Evolutionary conservation across 352 stramenopile genomes (phyloP), one percentile per base, ranked within the genome.

Genomic region (Phytopythium montanum): DNA sequence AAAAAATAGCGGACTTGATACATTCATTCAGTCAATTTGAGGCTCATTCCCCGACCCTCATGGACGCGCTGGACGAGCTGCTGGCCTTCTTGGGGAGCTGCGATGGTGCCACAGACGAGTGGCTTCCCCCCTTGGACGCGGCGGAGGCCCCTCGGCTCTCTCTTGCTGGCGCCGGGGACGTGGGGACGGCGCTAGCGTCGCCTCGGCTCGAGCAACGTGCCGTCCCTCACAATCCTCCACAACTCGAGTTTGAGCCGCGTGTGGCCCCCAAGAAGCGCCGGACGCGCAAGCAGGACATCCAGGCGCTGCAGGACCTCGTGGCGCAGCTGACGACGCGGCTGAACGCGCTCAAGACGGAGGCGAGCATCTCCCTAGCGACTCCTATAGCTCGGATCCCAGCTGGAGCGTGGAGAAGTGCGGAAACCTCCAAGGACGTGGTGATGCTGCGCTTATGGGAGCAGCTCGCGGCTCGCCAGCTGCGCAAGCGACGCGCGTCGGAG

Each of bases 241-340:
- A 31, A 25, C 23, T 5, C 0, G 2, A 16, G 29, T 5, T n/a
- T 0, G 39, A 25, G 39, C 39, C 39, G 1, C 7, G 6, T 7
- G 39, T 21, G 39, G 39, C 19, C 18, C 19, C 39, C 18, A 46
- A 46, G 18, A 56, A 56, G 31, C 31, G 50, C 18, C 31, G 31
- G 19, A 44, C 50, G n/a, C 19, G 31, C 19, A 56, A 56, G 50
- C 31, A 45, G 33, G 50, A 45, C 10, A 44, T 56, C 50, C 29
- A n/a, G 31, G 14, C 18, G 0, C 31, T 56, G 0, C 50, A 23
- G 2, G 29, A 44, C 31, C 50, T 45, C 18, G 50, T 56, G 7
- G 29, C 29, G 29, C 19, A 10, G 31, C 31, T 56, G 50, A 44
- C 50, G 21, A 10, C 23, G 9, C n/a, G 45, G 33, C 31, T 56